Evolutionary conservation across 306 rosid genomes (phyloP), one percentile per base, ranked within the genome.

Genomic region (Prunus salicina): DNA sequence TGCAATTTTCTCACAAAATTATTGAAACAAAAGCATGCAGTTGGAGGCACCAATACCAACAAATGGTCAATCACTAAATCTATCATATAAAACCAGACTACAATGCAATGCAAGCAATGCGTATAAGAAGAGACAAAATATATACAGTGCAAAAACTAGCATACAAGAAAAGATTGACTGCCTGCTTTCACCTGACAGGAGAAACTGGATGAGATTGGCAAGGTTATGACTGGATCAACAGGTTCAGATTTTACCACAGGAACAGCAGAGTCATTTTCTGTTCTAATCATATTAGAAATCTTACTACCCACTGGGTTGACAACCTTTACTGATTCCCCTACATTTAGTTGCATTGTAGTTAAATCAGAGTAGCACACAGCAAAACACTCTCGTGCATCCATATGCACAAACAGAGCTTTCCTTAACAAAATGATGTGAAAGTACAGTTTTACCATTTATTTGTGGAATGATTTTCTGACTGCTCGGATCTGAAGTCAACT

Each of bases 151-250:
- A 25, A 12, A 13, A 47, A 73, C 47, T 15, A 69, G 77, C 83
- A 6, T 86, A 87, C 92, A 52, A 89, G 82, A 80, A 16, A 84
- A 56, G 79, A 58, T 49, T 20, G 63, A 81, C 62, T 19, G 55
- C 76, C 76, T 28, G 71, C 49, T 50, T 85, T 77, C 79, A 85
- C 82, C 71, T 77, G 65, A 60, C 83, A 80, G 67, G 88, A 85
- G 71, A 82, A 2, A 2, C 15, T 38, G 70, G 84, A 73, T 50
- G 52, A 60, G 65, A 43, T 58, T 65, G 73, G 65, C 8, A 15
- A 43, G 43, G 74, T 55, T 69, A 66, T 76, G 62, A 70, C 73
- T 12, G 49, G 55, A 52, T 65, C 67, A 24, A 56, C 18, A 62
- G 67, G 62, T 77, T 82, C 78, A 53, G 63, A 16, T 65, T 77